Evolutionary conservation across 106 monocot genomes (phyloP), one percentile per base, ranked within the genome.

Genomic region (Alisma plantagoaquatica): DNA sequence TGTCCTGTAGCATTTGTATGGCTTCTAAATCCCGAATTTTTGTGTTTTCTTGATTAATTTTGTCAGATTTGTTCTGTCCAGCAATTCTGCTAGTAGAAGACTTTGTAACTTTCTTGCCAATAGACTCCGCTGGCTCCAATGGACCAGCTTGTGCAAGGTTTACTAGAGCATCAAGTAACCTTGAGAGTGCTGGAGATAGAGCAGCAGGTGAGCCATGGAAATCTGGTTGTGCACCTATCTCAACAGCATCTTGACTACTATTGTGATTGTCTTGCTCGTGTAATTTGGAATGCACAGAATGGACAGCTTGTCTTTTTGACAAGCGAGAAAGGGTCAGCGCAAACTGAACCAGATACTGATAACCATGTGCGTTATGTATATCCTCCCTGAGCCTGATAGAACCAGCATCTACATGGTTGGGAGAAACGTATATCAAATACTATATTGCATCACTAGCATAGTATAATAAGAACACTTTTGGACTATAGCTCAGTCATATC

Each of bases 341-440:
- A 85, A 98, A 98, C 64, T 98, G 90, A 61, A 98, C 98, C 35
- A 98, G 85, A 74, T 72, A 98, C 35, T 98, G 98, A 59, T 90
- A 98, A 16, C 98, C 98, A 73, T 98, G 98, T 14, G 98, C 98
- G 77, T 98, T 98, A 51, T 98, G 98, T 71, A 98, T 98, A 60
- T 98, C 98, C 63, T 85, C 98, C 61, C 73, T 73, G 23, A 98
- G 82, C 41, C 69, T 78, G 57, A 74, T 60, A 16, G 73, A 43
- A 17, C 98, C 98, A 64, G 89, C 78, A 24, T 90, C 98, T 98
- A 54, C 72, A 88, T 70, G 28, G 27, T n/a, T n/a, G n/a, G n/a
- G n/a, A n/a, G n/a, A n/a, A n/a, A n/a, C n/a, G n/a, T n/a, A n/a
- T n/a, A n/a, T n/a, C n/a, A n/a, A n/a, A n/a, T n/a, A n/a, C n/a